These are phyloP conservation scores for Phytophthora constricta DNA, from an alignment of 352 stramenopile genomes.

Conservation along the genomic window DNA sequence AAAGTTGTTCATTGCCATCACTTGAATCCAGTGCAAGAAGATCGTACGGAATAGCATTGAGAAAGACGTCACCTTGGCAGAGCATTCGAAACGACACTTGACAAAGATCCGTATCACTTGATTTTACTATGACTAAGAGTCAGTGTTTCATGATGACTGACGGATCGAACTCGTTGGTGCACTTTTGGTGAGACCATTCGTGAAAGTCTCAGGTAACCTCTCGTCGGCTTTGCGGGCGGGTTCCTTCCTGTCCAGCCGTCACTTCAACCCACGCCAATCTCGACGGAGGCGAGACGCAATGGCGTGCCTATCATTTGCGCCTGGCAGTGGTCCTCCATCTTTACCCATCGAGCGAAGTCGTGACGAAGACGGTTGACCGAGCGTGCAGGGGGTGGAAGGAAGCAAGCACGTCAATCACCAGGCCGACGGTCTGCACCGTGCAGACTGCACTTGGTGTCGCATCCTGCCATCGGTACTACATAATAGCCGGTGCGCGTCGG, in stretches of 20 bases:
- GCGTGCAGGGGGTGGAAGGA: conserved; percentile 5
- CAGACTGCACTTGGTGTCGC: background rate
- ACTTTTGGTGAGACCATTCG: conserved; percentile 10
- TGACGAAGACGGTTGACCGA: conserved; percentile 19
- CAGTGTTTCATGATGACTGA: background rate
- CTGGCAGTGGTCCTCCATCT: conserved; percentile 8
- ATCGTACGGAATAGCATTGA: conserved; percentile 10
- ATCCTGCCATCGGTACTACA: conserved; percentile 3
- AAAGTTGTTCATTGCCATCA: conserved; percentile 1
- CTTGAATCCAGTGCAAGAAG: background rate
- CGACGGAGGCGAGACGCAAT: conserved; percentile 20
- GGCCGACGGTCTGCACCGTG: background rate
- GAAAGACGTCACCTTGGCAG: conserved; percentile 8
- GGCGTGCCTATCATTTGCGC: conserved; percentile 30
- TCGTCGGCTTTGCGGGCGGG: no score
- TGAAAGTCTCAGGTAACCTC: conserved; percentile 23
- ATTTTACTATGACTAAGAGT: conserved; percentile 1
- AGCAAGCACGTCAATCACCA: conserved; percentile 27
- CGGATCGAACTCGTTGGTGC: background rate
- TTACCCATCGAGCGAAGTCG: conserved; percentile 22
- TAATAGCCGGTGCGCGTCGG: background rate
- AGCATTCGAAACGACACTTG: no score
- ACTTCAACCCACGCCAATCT: conserved; percentile 15
- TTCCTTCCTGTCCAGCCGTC: background rate
- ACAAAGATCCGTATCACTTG: conserved; percentile 21